Evolutionary conservation across 2,329 filamentous ascomycete genomes (phyloP).

Genomic region (Pezizomycotina sp.): DNA sequence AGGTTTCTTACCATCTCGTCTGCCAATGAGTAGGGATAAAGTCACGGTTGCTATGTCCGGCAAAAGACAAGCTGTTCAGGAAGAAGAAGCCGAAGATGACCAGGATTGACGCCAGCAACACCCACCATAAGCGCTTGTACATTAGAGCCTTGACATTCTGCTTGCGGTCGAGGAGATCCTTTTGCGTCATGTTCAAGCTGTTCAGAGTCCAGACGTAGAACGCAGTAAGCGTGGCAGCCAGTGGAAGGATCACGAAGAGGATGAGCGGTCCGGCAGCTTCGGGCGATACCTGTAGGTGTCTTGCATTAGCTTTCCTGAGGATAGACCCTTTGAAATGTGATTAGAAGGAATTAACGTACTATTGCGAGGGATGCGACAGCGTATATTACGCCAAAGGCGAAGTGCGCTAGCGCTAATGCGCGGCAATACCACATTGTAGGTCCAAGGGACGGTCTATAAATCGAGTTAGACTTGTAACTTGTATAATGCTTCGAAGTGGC

Average conservation of each 20-base stretch:
- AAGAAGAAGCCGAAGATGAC: constrained; percentile 98
- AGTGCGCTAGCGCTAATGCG: constrained; percentile 78
- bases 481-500: neutral
- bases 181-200: constrained; percentile 84
- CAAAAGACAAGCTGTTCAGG: constrained; percentile 88
- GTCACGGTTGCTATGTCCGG: constrained; percentile 64
- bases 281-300: too few species aligned
- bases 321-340: too few species aligned
- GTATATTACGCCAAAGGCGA: constrained; percentile 87
- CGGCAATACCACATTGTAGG: constrained; percentile 90
- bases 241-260: constrained; percentile 77
- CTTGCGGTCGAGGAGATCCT: constrained; percentile 85
- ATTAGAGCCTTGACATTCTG: constrained; percentile 84
- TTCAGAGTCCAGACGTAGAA: constrained; percentile 99
- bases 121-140: constrained; percentile 99
- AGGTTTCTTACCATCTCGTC: constrained; percentile 84
- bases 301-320: too few species aligned
- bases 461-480: neutral
- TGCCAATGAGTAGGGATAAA: constrained; percentile 97
- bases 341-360: constrained; percentile 63
- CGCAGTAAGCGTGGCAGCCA: constrained; percentile 79
- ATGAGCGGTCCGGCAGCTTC: constrained; percentile 55
- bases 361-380: constrained; percentile 76
- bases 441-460: constrained; percentile 43
- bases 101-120: constrained; percentile 76